A percentile compares a stretch with the other conserved stretches of the same genome.
Conservation (phyloP, 2,329 filamentous ascomycete genomes). For the Colletotrichum sp. region DNA sequence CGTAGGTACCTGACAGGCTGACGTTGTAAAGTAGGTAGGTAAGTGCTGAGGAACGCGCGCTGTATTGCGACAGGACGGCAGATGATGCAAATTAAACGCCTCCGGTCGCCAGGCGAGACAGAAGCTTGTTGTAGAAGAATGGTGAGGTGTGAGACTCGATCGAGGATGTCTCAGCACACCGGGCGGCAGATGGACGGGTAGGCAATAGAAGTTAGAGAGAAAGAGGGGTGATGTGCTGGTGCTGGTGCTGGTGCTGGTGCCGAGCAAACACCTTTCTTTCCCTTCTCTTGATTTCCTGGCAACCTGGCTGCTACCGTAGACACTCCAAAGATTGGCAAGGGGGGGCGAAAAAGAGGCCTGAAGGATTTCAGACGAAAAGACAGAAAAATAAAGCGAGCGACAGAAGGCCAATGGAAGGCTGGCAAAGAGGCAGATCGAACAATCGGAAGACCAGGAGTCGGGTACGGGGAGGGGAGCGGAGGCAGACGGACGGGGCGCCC, state of each 20-base stretch:
- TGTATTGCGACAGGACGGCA: slow-evolving; percentile 1
- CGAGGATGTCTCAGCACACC: slow-evolving; percentile 1
- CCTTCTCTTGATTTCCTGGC: neutral
- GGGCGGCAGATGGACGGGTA: neutral
- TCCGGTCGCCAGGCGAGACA: neutral
- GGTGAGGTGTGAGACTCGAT: slow-evolving; percentile 10
- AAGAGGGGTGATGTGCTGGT: neutral
- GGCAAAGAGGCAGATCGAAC: neutral
- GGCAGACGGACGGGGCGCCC: neutral
- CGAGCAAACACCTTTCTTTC: neutral
- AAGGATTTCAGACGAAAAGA: neutral
- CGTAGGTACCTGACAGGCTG: neutral
- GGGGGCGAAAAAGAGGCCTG: neutral
- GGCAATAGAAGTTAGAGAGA: neutral
- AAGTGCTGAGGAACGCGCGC: slow-evolving; percentile 1
- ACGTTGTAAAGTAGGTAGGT: neutral
- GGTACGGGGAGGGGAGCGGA: neutral
- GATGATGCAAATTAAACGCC: slow-evolving; percentile 13
- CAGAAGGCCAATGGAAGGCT: neutral
- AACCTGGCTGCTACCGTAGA: neutral
- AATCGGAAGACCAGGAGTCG: slow-evolving; percentile 1
- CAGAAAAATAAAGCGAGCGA: neutral
- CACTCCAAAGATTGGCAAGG: neutral
- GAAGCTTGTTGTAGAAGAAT: neutral
- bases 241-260: neutral